Evolutionary conservation across 371 early-diverging fungal species (phyloP), one percentile per base, ranked within the genome.

Genomic region (Mucor lusitanicus): DNA sequence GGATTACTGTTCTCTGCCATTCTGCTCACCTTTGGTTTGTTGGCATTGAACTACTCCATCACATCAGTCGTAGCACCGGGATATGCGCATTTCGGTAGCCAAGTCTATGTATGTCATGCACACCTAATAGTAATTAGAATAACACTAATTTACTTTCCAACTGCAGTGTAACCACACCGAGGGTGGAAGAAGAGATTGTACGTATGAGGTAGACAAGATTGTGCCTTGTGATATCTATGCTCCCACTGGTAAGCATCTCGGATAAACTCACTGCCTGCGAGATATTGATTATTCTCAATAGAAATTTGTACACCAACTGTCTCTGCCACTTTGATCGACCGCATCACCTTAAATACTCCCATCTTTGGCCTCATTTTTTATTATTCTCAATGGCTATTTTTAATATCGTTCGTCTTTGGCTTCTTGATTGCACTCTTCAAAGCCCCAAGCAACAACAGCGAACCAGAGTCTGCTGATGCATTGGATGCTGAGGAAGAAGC

Each of bases 41-140:
- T 88, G n/a, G 88, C 88, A 7, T 68, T 90, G 28, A 81, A 83
- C 35, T 90, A 88, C 57, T 78, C 86, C 0, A 48, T 88, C 58
- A 87, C 87, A 33, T 82, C 83, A 58, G 78, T 85, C 9, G 83
- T 90, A 15, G 87, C 88, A 27, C 91, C 91, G 13, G 85, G 86
- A 1, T 91, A 91, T 68, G 77, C 89, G 39, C 88, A 87, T 73
- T 91, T 87, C 76, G 89, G 90, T 39, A 86, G 85, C 63, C 90
- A 91, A 73, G 78, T 80, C 58, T 91, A 87, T 72, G 88, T 89
- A 77, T 72, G 87, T 73, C n/a, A 27, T 55, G 55, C 17, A 55
- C n/a, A 55, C 48, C 19, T 46, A n/a, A 21, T 30, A 32, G 12
- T 50, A 50, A 50, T 50, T 25, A 50, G 4, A 25, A 13, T 37